These are phyloP conservation scores for Lactarius deliciosus DNA, from an alignment of 768 basidiomycete species.

Conservation along the genomic window DNA sequence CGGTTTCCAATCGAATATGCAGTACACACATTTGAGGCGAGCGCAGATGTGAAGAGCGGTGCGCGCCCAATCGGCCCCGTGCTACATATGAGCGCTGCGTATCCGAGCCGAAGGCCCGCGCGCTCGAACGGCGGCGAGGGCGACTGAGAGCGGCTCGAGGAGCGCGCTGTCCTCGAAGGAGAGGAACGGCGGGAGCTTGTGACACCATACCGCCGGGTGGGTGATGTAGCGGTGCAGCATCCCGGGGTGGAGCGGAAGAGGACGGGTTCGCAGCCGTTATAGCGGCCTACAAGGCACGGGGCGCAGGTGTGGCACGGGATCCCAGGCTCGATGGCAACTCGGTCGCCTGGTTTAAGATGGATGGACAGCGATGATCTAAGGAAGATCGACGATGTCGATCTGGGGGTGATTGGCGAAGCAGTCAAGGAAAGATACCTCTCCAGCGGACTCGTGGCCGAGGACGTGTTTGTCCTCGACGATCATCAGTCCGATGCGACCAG, in stretches of 20 bases:
- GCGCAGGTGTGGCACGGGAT: constrained; percentile 67
- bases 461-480: constrained; percentile 57
- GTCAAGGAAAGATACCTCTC: constrained; percentile 43
- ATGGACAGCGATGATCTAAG: constrained; percentile 18
- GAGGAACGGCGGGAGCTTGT: constrained; percentile 58
- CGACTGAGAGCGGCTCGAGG: constrained; percentile 67
- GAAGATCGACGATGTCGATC: background rate
- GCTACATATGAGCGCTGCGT: constrained; percentile 62
- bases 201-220: constrained; percentile 42
- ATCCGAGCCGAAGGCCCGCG: constrained; percentile 61
- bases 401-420: background rate
- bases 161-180: constrained; percentile 68
- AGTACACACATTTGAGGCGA: constrained; percentile 69
- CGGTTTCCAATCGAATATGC: constrained; percentile 69
- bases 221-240: constrained; percentile 28
- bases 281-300: constrained; percentile 60
- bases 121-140: constrained; percentile 66
- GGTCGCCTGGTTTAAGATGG: constrained; percentile 46
- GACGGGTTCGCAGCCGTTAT: constrained; percentile 54
- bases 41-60: constrained; percentile 64
- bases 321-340: constrained; percentile 69
- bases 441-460: constrained; percentile 65
- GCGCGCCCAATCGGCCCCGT: constrained; percentile 68
- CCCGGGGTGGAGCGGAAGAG: constrained; percentile 66
- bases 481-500: constrained; percentile 69